Base-by-base conservation (phyloP, 2,329 filamentous ascomycete species). In the Claviceps quebecensis region DNA sequence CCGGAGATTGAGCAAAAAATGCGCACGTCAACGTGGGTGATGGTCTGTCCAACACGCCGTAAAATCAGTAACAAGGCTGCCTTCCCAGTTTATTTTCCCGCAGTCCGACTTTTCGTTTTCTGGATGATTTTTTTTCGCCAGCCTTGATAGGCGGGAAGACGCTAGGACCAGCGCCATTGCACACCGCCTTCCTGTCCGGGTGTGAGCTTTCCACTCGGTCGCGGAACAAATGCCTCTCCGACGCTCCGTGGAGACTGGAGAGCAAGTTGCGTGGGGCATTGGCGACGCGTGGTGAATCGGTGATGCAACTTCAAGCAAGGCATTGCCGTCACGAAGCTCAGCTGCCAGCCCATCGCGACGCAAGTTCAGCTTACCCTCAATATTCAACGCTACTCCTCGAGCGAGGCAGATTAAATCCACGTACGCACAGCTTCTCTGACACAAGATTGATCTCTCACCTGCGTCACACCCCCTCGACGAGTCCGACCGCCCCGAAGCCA, bases 101-200 rank as follows among this genome's bases (percentile, higher is more conserved):
- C 19, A 11, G 40, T 34, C 29, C 4, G 29, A 34, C 29, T 57
- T 59, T 59, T 59, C 55, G 56, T 45, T 45, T 45, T 45, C 9
- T 43, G 6, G 9, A 4, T 22, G 17, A 57, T 59, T 60, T 59
- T 43, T 47, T 57, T 59, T 59, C 55, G 56, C 53, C 44, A 44
- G 45, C 37, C n/a, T 23, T 56, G 39, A 54, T 54, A 53, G 52
- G 55, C 52, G 22, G 52, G 29, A 44, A 29, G 43, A 45, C n/a
- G 40, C 48, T 36, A 29, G 37, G 37, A 17, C 38, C 50, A 48
- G 2, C 37, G 39, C 14, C 40, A 14, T 22, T 8, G 8, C 49
- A 57, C 54, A 61, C 59, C 59, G 59, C 59, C 54, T 60, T 53
- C 55, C 55, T 23, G 43, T 49, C 51, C 53, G 39, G 47, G 34